Conservation (phyloP, 148 eudicot genomes). For the Cornus kousa region DNA sequence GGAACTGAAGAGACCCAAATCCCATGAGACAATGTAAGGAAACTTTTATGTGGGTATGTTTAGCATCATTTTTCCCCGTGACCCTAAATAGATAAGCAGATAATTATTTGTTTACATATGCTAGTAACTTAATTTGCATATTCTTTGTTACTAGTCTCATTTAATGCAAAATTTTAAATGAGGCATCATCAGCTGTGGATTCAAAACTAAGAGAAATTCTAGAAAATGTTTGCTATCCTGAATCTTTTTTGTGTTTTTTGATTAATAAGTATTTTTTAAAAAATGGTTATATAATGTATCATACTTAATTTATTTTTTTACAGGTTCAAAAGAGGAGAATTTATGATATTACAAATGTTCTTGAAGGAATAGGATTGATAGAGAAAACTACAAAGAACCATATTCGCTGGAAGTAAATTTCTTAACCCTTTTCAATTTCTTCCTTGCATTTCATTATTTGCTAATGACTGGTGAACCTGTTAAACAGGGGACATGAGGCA, state of each 20-base stretch:
- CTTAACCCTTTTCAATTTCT: background rate
- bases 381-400: conserved; percentile 43
- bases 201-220: too few relatives aligned
- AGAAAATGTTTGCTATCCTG: too few relatives aligned
- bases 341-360: conserved; percentile 56
- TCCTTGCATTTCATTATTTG: conserved; percentile 1
- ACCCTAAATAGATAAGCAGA: background rate
- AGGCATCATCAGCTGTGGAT: too few relatives aligned
- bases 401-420: conserved; percentile 44
- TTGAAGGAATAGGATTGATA: conserved; percentile 48
- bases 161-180: too few relatives aligned
- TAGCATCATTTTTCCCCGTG: background rate
- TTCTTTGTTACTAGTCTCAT: background rate
- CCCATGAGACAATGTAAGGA: background rate
- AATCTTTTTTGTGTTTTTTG: too few relatives aligned
- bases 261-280: background rate
- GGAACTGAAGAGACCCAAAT: background rate
- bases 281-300: background rate
- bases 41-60: background rate
- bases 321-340: conserved; percentile 59
- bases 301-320: background rate
- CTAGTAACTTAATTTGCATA: background rate
- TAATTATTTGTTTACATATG: background rate
- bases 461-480: background rate
- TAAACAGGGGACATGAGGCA: conserved; percentile 29